Evolutionary conservation across 176 grass and related monocot species (phyloP).

Genomic region (Tillandsia fasciculata): DNA sequence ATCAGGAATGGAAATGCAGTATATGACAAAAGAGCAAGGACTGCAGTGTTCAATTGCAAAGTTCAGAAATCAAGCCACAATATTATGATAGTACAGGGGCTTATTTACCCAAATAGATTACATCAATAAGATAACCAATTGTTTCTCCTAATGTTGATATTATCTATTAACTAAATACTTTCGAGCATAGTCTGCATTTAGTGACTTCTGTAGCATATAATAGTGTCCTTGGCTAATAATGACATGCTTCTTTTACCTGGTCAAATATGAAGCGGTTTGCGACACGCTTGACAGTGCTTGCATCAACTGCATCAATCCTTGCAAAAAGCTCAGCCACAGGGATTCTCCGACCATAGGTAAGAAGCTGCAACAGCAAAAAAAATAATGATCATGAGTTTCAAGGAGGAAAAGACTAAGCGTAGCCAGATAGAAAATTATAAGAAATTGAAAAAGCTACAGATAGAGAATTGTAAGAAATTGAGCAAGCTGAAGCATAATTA

Average conservation of each 20-base stretch:
- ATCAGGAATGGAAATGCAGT: too few relatives aligned
- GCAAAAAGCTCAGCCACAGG: conserved; percentile 82
- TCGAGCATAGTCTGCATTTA: neutral
- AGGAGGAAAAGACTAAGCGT: neutral
- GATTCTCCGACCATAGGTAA: conserved; percentile 93
- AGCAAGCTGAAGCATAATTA: neutral
- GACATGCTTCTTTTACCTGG: conserved; percentile 37
- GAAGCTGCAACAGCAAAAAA: conserved; percentile 33
- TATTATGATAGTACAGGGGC: too few relatives aligned
- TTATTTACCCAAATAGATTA: too few relatives aligned
- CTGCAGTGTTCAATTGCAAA: too few relatives aligned
- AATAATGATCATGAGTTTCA: conserved; percentile 14
- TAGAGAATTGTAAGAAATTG: neutral
- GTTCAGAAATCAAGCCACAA: too few relatives aligned
- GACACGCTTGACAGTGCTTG: conserved; percentile 81
- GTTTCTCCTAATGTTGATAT: too few relatives aligned
- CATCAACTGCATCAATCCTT: conserved; percentile 96
- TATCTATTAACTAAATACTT: too few relatives aligned
- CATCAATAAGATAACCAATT: too few relatives aligned
- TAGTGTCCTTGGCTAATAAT: neutral
- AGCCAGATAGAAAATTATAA: neutral
- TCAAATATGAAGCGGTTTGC: conserved; percentile 99
- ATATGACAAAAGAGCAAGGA: too few relatives aligned
- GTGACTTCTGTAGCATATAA: neutral
- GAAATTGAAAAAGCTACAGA: neutral